A percentile compares a stretch with the other conserved stretches of the same genome.
Evolutionary conservation across 2,329 filamentous ascomycete genomes (phyloP).

Genomic region (Arthrobotrys iridis): DNA sequence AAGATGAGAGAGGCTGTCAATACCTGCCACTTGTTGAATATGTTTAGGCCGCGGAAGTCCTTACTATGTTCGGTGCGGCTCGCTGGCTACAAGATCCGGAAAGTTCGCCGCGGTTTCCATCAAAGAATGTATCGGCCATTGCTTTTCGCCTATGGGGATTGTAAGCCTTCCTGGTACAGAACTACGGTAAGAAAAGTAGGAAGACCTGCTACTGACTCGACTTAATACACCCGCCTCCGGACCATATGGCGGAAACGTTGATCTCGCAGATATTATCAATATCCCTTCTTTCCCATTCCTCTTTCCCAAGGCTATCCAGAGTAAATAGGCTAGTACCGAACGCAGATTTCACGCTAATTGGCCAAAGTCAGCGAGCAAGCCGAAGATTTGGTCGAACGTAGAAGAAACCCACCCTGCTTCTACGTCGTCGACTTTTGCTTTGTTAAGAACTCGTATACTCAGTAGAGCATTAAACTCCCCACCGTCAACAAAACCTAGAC

Average conservation of each 20-base stretch:
- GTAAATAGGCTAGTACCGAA: slow-evolving; percentile 54
- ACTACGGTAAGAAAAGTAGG: neutral
- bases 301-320: slow-evolving; percentile 46
- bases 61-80: slow-evolving; percentile 57
- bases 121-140: slow-evolving; percentile 58
- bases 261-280: slow-evolving; percentile 56
- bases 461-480: slow-evolving; percentile 59
- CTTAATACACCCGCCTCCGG: slow-evolving; percentile 58
- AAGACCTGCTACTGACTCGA: slow-evolving; percentile 44
- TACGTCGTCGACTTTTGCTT: slow-evolving; percentile 55
- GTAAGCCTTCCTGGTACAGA: neutral
- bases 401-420: slow-evolving; percentile 40
- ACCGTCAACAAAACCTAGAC: slow-evolving; percentile 58
- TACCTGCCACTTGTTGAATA: no score
- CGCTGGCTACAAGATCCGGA: slow-evolving; percentile 57
- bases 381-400: neutral
- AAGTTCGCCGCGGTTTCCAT: slow-evolving; percentile 57
- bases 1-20: neutral
- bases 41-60: neutral
- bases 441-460: slow-evolving; percentile 57
- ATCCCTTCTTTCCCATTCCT: slow-evolving; percentile 47
- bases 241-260: slow-evolving; percentile 57
- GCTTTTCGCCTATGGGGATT: slow-evolving; percentile 38
- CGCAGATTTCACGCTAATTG: slow-evolving; percentile 42
- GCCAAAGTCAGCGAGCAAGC: neutral